Percentiles rank a stretch among this genome's conserved stretches.
Evolutionary conservation across 2,329 filamentous ascomycete species (phyloP).

Genomic region (Hypoxylon rubiginosum): DNA sequence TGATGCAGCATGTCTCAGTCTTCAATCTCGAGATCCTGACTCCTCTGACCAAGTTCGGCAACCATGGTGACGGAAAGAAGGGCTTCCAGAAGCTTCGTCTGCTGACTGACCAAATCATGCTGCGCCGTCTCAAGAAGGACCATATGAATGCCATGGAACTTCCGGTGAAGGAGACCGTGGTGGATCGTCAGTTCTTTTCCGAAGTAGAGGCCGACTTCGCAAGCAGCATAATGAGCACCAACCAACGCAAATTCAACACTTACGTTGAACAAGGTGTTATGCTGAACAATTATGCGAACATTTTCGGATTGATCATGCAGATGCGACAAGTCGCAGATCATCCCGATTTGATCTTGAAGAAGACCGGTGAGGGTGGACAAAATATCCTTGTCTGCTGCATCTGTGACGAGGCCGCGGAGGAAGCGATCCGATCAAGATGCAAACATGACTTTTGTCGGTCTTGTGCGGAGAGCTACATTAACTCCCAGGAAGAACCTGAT

Average conservation of each 20-base stretch:
- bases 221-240: slow-evolving; percentile 93
- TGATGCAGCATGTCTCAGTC: slow-evolving; percentile 75
- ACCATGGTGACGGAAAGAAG: slow-evolving; percentile 70
- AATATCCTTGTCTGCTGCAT: slow-evolving; percentile 94
- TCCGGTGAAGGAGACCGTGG: slow-evolving; percentile 91
- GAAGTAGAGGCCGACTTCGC: slow-evolving; percentile 97
- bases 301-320: slow-evolving; percentile 98
- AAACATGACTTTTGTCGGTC: slow-evolving; percentile 92
- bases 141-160: slow-evolving; percentile 96
- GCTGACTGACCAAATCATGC: slow-evolving; percentile 94
- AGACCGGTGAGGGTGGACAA: slow-evolving; percentile 85
- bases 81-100: slow-evolving; percentile 87
- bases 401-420: slow-evolving; percentile 95
- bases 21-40: slow-evolving; percentile 97
- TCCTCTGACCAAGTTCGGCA: slow-evolving; percentile 77
- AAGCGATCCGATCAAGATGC: slow-evolving; percentile 91
- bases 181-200: slow-evolving; percentile 96
- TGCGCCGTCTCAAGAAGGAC: slow-evolving; percentile 93
- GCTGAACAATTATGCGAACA: slow-evolving; percentile 98
- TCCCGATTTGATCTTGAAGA: slow-evolving; percentile 92
- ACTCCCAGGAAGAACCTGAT: slow-evolving; percentile 80
- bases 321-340: slow-evolving; percentile 99
- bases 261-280: slow-evolving; percentile 95
- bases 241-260: slow-evolving; percentile 90
- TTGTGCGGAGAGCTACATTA: slow-evolving; percentile 84